Evolutionary conservation across 73 alveolate species (phyloP), one percentile per base, ranked within the genome.

Genomic region (Tetrahymena elliotti): DNA sequence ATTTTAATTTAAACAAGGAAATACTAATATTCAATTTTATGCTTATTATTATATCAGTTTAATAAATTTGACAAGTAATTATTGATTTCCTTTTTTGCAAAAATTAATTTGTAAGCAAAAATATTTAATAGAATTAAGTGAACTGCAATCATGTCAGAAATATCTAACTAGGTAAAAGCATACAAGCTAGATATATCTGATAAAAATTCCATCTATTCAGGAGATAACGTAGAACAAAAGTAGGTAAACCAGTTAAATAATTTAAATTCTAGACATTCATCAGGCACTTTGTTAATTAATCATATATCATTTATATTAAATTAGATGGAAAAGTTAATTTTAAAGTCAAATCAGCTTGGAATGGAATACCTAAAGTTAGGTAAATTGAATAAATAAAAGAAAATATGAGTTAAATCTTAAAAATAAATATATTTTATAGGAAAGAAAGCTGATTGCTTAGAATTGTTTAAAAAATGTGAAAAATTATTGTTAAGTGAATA

Each of bases 301-400:
- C 13, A 12, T 47, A 4, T 18, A 12, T 47, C 3, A 47, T 8
- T 47, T 0, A 47, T 18, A 18, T 18, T 47, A 4, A 47, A 27
- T 68, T 68, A 68, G 88, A 68, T 68, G 88, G 88, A 68, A 38
- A 35, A 93, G 13, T n/a, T 93, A 9, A 38, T 93, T 39, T 24
- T 93, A 93, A 93, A 93, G 16, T 93, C 88, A 35, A 93, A 93
- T 38, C 35, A 93, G 83, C 84, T 93, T n/a, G 95, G 88, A 93
- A 93, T 93, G 95, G 95, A 93, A 39, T 38, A 37, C 36, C 33
- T 93, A 33, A 93, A 39, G n/a, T 16, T 40, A 93, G 95, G 95
- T 40, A 54, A 35, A 33, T 68, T 93, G 20, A 16, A 10, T 39
- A 3, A 38, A 35, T 84, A 33, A 84, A 40, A 40, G 8, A 40